Evolutionary conservation across 2,329 filamentous ascomycete species (phyloP).

Genomic region (Fusarium mundagurra): DNA sequence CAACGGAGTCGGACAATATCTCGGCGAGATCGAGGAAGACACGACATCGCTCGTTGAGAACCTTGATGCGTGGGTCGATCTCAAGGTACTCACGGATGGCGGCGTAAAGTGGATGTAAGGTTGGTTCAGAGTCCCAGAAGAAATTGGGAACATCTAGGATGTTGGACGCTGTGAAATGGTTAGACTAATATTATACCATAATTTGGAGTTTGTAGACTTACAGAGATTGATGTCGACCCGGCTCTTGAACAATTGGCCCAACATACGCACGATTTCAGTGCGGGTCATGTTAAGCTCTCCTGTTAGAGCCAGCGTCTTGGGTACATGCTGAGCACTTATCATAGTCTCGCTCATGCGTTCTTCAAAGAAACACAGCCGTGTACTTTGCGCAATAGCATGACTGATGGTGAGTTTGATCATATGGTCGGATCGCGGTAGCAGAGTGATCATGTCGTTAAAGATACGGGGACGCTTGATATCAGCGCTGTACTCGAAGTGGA

Average conservation of each 20-base stretch:
- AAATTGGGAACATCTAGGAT: slow-evolving; percentile 96
- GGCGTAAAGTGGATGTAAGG: slow-evolving; percentile 90
- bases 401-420: slow-evolving; percentile 99
- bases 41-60: slow-evolving; percentile 94
- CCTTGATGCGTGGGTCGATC: slow-evolving; percentile 94
- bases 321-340: slow-evolving; percentile 90
- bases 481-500: slow-evolving; percentile 96
- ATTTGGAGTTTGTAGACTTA: slow-evolving; percentile 59
- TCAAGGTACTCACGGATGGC: slow-evolving; percentile 97
- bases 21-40: slow-evolving; percentile 97
- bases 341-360: slow-evolving; percentile 96
- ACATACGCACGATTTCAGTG: slow-evolving; percentile 89
- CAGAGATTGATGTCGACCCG: slow-evolving; percentile 97
- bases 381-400: slow-evolving; percentile 97
- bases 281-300: slow-evolving; percentile 91
- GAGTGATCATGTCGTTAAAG: slow-evolving; percentile 99
- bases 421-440: slow-evolving; percentile 89
- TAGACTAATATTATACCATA: not conserved
- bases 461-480: slow-evolving; percentile 88
- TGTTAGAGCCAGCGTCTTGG: slow-evolving; percentile 86
- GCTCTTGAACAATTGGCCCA: slow-evolving; percentile 90
- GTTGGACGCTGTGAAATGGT: slow-evolving; percentile 75
- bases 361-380: slow-evolving; percentile 95
- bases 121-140: slow-evolving; percentile 98
- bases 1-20: slow-evolving; percentile 91